Evolutionary conservation across 2,329 filamentous ascomycete genomes (phyloP).

Genomic region (Colletotrichum truncatum): DNA sequence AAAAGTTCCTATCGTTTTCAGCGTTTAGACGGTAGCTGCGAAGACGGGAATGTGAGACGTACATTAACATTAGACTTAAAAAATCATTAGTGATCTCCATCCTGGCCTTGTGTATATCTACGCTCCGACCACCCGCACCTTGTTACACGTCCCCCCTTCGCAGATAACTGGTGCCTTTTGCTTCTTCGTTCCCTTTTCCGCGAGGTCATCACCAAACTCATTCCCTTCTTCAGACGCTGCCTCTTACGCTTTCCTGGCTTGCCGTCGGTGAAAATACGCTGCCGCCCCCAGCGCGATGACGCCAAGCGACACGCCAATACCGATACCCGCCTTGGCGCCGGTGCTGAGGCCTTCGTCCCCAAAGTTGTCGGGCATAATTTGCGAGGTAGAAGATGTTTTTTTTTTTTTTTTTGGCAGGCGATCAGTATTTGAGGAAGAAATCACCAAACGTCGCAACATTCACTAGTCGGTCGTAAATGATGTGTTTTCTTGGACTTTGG

Average conservation of each 20-base stretch:
- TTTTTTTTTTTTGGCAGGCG: background rate
- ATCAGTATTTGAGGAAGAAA: background rate
- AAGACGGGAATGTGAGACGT: too few relatives aligned
- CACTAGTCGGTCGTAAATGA: background rate
- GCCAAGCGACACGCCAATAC: slow-evolving; percentile 10
- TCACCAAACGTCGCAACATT: too few relatives aligned
- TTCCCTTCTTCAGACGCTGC: background rate
- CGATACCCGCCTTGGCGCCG: slow-evolving; percentile 19
- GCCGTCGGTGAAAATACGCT: slow-evolving; percentile 1
- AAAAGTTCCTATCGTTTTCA: too few relatives aligned
- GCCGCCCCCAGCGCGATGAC: slow-evolving; percentile 4
- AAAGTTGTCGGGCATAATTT: too few relatives aligned
- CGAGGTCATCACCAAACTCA: background rate
- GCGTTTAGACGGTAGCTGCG: too few relatives aligned
- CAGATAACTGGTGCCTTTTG: background rate
- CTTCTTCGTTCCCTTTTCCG: background rate
- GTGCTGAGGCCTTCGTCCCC: background rate
- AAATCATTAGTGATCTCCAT: background rate
- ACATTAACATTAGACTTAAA: too few relatives aligned
- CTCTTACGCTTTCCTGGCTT: background rate
- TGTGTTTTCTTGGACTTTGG: too few relatives aligned
- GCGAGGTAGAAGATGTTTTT: too few relatives aligned
- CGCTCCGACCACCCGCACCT: slow-evolving; percentile 1
- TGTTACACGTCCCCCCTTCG: slow-evolving; percentile 15
- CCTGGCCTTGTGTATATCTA: background rate